Evolutionary conservation across 176 grass and related monocot genomes (phyloP).

Genomic region (Calamus simplicifolius): DNA sequence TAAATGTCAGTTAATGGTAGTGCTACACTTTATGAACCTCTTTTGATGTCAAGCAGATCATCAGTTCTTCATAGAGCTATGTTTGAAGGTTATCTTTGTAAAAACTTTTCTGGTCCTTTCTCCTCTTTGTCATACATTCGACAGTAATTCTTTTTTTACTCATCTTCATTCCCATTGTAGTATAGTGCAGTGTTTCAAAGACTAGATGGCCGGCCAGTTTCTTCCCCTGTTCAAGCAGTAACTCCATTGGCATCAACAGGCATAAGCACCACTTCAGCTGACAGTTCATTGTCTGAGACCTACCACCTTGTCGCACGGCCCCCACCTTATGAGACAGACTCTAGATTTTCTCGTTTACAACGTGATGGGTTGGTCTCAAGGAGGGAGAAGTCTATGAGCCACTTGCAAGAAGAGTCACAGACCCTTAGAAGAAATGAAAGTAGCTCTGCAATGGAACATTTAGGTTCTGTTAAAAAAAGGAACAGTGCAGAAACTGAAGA

Average conservation of each 20-base stretch:
- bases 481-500: constrained; percentile 48
- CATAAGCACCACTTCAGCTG: constrained; percentile 26
- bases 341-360: constrained; percentile 59
- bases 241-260: constrained; percentile 31
- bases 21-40: too few relatives aligned
- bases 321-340: constrained; percentile 55
- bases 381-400: constrained; percentile 73
- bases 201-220: constrained; percentile 52
- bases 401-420: constrained; percentile 57
- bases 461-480: constrained; percentile 60
- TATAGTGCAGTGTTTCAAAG: constrained; percentile 71
- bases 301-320: constrained; percentile 72
- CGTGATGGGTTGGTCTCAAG: constrained; percentile 79
- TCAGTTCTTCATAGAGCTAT: too few relatives aligned
- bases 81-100: too few relatives aligned
- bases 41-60: too few relatives aligned
- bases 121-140: not conserved
- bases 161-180: constrained; percentile 29
- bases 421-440: constrained; percentile 65
- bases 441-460: constrained; percentile 53
- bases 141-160: not conserved
- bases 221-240: constrained; percentile 37
- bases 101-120: not conserved
- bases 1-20: too few relatives aligned
- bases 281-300: constrained; percentile 44